Percentiles rank a stretch among this genome's conserved stretches.
Evolutionary conservation across 208 protist genomes (phyloP).

Genomic region (Trichomonas gallinae): DNA sequence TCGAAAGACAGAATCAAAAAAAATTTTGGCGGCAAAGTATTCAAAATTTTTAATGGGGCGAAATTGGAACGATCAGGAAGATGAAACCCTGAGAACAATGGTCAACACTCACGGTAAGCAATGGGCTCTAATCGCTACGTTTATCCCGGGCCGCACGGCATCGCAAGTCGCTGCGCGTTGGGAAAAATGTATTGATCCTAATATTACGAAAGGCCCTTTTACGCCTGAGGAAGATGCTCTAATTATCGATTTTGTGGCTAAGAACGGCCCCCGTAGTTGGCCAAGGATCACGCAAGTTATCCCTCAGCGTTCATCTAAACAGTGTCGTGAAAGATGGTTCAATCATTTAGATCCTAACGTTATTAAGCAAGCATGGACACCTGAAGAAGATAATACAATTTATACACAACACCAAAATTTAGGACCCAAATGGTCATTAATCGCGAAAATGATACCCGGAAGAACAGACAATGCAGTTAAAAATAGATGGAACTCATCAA

Average conservation of each 20-base stretch:
- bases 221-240: neutral
- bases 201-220: conserved; percentile 16
- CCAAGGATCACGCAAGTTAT: neutral
- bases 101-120: neutral
- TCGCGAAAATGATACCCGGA: conserved; percentile 9
- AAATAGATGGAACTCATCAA: conserved; percentile 47
- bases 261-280: neutral
- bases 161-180: neutral
- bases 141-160: neutral
- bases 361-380: neutral
- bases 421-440: neutral
- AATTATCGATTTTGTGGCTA: neutral
- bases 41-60: neutral
- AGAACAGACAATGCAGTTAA: conserved; percentile 47
- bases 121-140: neutral
- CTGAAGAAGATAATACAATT: conserved; percentile 8
- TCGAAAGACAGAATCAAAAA: neutral
- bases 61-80: conserved; percentile 7
- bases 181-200: conserved; percentile 18
- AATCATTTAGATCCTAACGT: neutral
- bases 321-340: conserved; percentile 20
- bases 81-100: neutral
- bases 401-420: neutral
- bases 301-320: neutral
- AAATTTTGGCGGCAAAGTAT: neutral